Base-by-base conservation (phyloP, 2,329 filamentous ascomycete species). In the Paracoccidioides lutzii region DNA sequence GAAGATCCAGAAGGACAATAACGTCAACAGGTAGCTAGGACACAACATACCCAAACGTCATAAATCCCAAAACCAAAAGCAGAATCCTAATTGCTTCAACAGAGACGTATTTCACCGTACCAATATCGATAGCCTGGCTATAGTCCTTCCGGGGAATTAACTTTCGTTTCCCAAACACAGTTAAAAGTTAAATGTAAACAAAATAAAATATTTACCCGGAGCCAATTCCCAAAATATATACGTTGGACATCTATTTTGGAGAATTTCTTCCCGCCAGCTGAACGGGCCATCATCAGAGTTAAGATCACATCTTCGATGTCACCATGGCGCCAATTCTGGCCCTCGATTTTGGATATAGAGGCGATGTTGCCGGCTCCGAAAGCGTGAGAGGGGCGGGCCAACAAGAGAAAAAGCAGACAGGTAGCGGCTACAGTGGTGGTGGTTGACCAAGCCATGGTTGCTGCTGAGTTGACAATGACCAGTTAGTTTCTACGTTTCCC, bases 181-280 rank as follows among this genome's bases (percentile, higher is more conserved):
- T 4, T 3, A 6, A n/a, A 46, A 46, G 44, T 46, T 9, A 28
- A 45, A 37, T 7, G 22, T 22, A 37, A 12, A 45, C 30, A 45
- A 32, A 10, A 30, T 22, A 12, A 44, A 44, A 15, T 3, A 33
- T 37, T 2, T 49, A 49, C 46, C 55, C 82, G 82, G 38, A 95
- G 81, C 90, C 90, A 95, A 76, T 95, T 96, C 61, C 90, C 90
- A 75, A 96, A 96, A 76, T 96, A 96, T 60, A 94, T 87, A 59
- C 90, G 82, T 60, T 90, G 87, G 59, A 95, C 87, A 67, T 84
- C 86, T 66, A 95, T 81, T 75, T 93, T 93, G 76, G 81, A 82
- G 73, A 95, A 95, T 66, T 90, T 94, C 76, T 90, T 90, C 63
- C 81, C 81, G 60, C 81, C 82, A 41, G 79, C 77, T 43, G 78